Evolutionary conservation across 805 yeast genomes (phyloP).

Genomic region (Myxozyma udenii): DNA sequence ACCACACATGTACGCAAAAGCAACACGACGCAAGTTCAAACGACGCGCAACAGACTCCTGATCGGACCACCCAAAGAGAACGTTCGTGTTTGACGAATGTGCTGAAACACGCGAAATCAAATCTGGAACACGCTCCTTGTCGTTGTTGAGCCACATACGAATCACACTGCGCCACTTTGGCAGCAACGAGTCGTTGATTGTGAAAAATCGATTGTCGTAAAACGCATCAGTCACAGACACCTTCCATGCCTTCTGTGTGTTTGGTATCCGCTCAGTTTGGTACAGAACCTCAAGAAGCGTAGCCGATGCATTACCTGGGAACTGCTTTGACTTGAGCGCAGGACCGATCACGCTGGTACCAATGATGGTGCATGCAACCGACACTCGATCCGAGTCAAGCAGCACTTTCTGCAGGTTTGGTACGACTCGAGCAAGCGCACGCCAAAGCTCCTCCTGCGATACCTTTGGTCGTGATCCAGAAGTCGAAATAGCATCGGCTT

Average conservation of each 20-base stretch:
- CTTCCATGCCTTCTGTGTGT: constrained; percentile 59
- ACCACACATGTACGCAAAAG: constrained; percentile 60
- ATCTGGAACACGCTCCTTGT: constrained; percentile 59
- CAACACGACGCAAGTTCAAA: constrained; percentile 56
- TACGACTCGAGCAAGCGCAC: constrained; percentile 43
- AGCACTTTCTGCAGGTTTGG: constrained; percentile 45
- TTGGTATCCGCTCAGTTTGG: constrained; percentile 36
- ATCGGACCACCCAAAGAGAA: constrained; percentile 71
- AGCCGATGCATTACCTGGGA: constrained; percentile 42
- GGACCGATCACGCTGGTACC: constrained; percentile 56
- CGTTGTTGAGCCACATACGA: constrained; percentile 60
- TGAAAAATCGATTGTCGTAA: constrained; percentile 59
- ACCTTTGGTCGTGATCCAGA: constrained; percentile 25
- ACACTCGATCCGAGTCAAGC: constrained; percentile 61
- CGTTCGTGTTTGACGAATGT: constrained; percentile 52
- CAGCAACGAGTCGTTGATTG: constrained; percentile 35
- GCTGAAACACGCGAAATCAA: constrained; percentile 45
- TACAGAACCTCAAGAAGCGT: constrained; percentile 48
- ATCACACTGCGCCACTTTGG: constrained; percentile 56
- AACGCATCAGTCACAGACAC: constrained; percentile 59
- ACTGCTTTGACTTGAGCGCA: constrained; percentile 46
- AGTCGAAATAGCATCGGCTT: not conserved
- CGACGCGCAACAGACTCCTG: constrained; percentile 57
- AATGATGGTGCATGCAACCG: constrained; percentile 50
- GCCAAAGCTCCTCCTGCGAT: constrained; percentile 47